phyloP scores from a whole-genome alignment of 495 filamentous ascomycete genomes.

The Wilcoxina mikolae region DNA sequence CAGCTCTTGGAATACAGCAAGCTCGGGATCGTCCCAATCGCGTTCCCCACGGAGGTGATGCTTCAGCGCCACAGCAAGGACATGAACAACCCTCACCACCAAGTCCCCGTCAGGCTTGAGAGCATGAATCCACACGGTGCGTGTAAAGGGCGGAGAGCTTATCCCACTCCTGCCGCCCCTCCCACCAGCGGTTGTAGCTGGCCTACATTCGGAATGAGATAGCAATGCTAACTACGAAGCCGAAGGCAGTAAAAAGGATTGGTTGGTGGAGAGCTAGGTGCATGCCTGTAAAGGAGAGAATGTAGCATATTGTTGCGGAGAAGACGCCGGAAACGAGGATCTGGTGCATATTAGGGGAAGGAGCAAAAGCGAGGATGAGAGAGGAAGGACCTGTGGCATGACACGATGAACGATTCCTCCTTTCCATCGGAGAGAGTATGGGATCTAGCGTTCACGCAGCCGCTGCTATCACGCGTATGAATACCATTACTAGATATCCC shows the following conservation, averaged over 20 bases:
- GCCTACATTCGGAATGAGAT: slow-evolving; percentile 28
- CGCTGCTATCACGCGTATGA: not conserved
- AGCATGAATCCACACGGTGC: slow-evolving; percentile 26
- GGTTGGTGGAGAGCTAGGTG: slow-evolving; percentile 21
- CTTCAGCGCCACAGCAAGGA: slow-evolving; percentile 24
- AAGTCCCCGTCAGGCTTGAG: slow-evolving; percentile 11
- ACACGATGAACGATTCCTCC: slow-evolving; percentile 19
- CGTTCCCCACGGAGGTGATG: slow-evolving; percentile 25
- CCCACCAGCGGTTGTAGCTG: slow-evolving; percentile 28
- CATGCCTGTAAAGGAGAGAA: slow-evolving; percentile 10
- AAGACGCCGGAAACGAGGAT: slow-evolving; percentile 19
- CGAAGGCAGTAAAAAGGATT: slow-evolving; percentile 26
- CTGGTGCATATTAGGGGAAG: slow-evolving; percentile 6
- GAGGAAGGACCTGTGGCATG: slow-evolving; percentile 21
- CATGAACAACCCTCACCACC: slow-evolving; percentile 12
- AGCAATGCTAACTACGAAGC: slow-evolving; percentile 26
- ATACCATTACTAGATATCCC: not conserved
- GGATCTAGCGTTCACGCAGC: slow-evolving; percentile 17
- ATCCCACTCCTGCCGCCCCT: slow-evolving; percentile 28
- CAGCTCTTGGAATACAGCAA: slow-evolving; percentile 8
- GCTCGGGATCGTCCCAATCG: slow-evolving; percentile 16
- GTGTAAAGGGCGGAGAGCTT: slow-evolving; percentile 20
- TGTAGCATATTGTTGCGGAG: slow-evolving; percentile 18
- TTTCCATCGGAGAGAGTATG: slow-evolving; percentile 24
- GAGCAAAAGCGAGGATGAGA: not conserved